A percentile compares a stretch with the other conserved stretches of the same genome.
Evolutionary conservation across 352 stramenopile species (phyloP).

Genomic region (Lagenidium sp.): DNA sequence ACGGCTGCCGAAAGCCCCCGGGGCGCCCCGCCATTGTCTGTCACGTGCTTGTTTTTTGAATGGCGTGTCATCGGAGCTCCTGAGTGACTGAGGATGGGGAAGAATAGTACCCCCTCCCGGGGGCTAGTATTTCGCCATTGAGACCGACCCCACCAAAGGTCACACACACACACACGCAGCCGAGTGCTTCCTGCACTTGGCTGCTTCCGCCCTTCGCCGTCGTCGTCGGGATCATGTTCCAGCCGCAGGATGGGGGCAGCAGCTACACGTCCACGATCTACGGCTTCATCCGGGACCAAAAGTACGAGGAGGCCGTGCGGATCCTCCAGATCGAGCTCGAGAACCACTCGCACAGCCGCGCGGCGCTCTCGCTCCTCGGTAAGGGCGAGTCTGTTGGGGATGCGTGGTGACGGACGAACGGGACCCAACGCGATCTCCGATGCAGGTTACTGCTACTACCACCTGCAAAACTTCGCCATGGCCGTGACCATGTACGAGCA

Average conservation of each 20-base stretch:
- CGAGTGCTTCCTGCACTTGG: too few species aligned
- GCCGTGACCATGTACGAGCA: constrained; percentile 94
- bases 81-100: not conserved
- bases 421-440: not conserved
- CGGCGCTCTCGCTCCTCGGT: constrained; percentile 90
- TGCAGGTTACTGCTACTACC: constrained; percentile 94
- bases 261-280: constrained; percentile 95
- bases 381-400: not conserved
- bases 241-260: constrained; percentile 50
- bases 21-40: constrained; percentile 11
- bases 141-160: not conserved
- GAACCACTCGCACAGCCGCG: constrained; percentile 89
- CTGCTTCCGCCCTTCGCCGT: too few species aligned
- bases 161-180: not conserved
- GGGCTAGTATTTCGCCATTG: not conserved
- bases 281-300: constrained; percentile 89
- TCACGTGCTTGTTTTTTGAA: not conserved
- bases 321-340: constrained; percentile 90
- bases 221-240: constrained; percentile 33
- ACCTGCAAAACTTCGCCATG: constrained; percentile 89
- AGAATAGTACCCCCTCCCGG: not conserved
- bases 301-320: constrained; percentile 90
- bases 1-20: constrained; percentile 26
- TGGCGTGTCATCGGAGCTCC: not conserved
- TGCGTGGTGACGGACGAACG: not conserved